phyloP scores from a whole-genome alignment of 2,329 filamentous ascomycete genomes.

The Aaosphaeria arxii region DNA sequence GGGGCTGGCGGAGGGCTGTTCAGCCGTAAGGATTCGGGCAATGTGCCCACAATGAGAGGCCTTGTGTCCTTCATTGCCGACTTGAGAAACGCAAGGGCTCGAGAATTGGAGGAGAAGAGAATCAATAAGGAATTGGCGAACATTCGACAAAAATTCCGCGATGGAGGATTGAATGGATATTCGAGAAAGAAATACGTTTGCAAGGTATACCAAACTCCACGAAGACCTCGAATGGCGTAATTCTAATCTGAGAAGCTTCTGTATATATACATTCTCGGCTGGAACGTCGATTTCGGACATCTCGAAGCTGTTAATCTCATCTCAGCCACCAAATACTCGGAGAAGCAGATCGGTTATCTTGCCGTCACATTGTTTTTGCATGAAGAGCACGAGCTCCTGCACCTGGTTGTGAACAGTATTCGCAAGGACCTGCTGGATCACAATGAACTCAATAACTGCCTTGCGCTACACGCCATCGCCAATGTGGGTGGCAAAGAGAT shows the following conservation, averaged over 20 bases:
- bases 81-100: slow-evolving; percentile 86
- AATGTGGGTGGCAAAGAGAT: slow-evolving; percentile 97
- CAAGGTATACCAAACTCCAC: slow-evolving; percentile 58
- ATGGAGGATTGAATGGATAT: slow-evolving; percentile 89
- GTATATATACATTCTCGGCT: slow-evolving; percentile 98
- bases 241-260: slow-evolving; percentile 58
- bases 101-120: slow-evolving; percentile 96
- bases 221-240: not conserved
- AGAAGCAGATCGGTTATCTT: slow-evolving; percentile 98
- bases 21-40: slow-evolving; percentile 41
- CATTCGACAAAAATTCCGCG: slow-evolving; percentile 97
- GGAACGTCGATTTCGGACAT: slow-evolving; percentile 98
- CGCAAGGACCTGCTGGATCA: slow-evolving; percentile 91
- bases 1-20: slow-evolving; percentile 37
- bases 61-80: slow-evolving; percentile 98
- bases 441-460: slow-evolving; percentile 96
- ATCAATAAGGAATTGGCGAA: slow-evolving; percentile 99
- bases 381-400: slow-evolving; percentile 92
- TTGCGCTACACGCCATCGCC: slow-evolving; percentile 94
- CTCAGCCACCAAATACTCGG: slow-evolving; percentile 93
- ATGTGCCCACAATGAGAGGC: slow-evolving; percentile 48
- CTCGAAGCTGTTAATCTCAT: slow-evolving; percentile 98
- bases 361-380: slow-evolving; percentile 96
- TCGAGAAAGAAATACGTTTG: slow-evolving; percentile 99
- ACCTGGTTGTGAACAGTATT: slow-evolving; percentile 97